A percentile compares a stretch with the other conserved stretches of the same genome.
Evolutionary conservation across 768 basidiomycete genomes (phyloP).

Genomic region (Pleurotus djamor): DNA sequence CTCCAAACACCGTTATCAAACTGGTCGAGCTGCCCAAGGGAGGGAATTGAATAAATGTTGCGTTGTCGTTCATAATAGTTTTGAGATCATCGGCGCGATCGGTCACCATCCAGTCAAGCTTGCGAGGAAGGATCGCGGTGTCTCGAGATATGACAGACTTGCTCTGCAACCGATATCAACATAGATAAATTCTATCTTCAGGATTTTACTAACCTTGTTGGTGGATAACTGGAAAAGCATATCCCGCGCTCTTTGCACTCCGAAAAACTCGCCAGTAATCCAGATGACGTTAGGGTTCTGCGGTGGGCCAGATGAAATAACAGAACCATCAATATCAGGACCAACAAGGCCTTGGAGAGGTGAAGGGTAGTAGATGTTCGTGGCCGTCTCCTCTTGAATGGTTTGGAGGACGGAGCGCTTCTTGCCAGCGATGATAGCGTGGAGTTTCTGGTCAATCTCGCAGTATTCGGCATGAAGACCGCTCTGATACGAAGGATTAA

Average conservation of each 20-base stretch:
- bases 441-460: conserved; percentile 94
- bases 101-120: conserved; percentile 98
- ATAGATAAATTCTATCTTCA: conserved; percentile 5
- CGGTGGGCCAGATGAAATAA: conserved; percentile 31
- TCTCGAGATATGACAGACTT: conserved; percentile 90
- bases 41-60: conserved; percentile 93
- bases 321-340: conserved; percentile 48
- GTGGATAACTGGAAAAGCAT: conserved; percentile 90
- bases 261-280: conserved; percentile 98
- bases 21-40: conserved; percentile 91
- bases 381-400: conserved; percentile 96
- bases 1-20: conserved; percentile 91
- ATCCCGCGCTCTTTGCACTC: conserved; percentile 91
- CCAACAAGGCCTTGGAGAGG: conserved; percentile 85
- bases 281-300: conserved; percentile 80
- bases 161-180: conserved; percentile 45
- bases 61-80: conserved; percentile 93
- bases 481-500: conserved; percentile 48
- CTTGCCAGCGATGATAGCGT: conserved; percentile 86
- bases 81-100: conserved; percentile 93
- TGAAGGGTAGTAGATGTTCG: conserved; percentile 94
- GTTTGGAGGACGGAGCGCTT: conserved; percentile 85
- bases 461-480: conserved; percentile 88
- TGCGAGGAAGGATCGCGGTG: conserved; percentile 91
- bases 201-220: conserved; percentile 61